phyloP scores from a whole-genome alignment of 805 yeast genomes.

The Starmerella powellii region DNA sequence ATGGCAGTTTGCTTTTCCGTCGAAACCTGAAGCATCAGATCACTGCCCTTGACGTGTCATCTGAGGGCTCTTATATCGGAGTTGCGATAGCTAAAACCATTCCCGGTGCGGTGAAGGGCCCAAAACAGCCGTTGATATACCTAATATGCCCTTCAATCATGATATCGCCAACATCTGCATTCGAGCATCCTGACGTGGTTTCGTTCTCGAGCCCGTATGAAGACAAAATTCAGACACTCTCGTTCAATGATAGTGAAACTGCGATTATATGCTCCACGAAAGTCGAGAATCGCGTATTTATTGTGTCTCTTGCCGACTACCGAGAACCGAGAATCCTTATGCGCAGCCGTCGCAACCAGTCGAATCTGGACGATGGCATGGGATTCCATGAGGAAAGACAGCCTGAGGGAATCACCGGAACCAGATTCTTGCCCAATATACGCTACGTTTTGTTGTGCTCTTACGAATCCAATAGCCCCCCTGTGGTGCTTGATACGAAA shows the following conservation, averaged over 20 bases:
- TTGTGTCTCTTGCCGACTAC: constrained; percentile 53
- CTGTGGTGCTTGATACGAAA: constrained; percentile 50
- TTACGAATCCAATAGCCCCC: constrained; percentile 52
- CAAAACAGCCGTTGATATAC: constrained; percentile 66
- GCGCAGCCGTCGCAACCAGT: constrained; percentile 49
- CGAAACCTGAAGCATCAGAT: constrained; percentile 64
- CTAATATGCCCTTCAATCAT: constrained; percentile 34
- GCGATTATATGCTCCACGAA: constrained; percentile 66
- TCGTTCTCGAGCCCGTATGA: constrained; percentile 73
- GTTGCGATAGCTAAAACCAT: constrained; percentile 42
- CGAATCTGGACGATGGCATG: constrained; percentile 50
- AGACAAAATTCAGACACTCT: constrained; percentile 67
- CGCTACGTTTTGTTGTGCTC: constrained; percentile 41
- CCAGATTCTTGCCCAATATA: constrained; percentile 57
- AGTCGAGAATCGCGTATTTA: constrained; percentile 66
- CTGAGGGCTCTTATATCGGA: constrained; percentile 53
- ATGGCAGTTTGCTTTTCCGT: constrained; percentile 56
- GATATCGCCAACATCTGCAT: constrained; percentile 8
- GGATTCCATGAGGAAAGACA: constrained; percentile 53
- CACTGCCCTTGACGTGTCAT: constrained; percentile 62
- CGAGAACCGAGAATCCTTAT: constrained; percentile 54
- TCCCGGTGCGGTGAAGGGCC: constrained; percentile 32
- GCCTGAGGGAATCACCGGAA: constrained; percentile 72
- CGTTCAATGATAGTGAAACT: constrained; percentile 59
- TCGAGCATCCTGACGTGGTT: constrained; percentile 42